Evolutionary conservation across 2,329 filamentous ascomycete species (phyloP).

Genomic region (Fusarium nisikadoi): DNA sequence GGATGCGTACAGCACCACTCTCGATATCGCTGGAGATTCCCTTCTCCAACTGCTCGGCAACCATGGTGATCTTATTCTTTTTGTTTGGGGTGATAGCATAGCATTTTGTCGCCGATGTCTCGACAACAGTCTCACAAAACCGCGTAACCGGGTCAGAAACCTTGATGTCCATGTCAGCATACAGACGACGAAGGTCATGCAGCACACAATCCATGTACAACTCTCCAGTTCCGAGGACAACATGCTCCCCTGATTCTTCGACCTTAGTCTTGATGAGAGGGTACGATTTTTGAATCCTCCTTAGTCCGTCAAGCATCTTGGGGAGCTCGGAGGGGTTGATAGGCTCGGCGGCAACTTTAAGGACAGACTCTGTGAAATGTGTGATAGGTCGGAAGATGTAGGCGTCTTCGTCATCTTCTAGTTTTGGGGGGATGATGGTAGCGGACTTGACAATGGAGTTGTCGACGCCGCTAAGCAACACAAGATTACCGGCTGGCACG

Average conservation of each 20-base stretch:
- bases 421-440: conserved; percentile 82
- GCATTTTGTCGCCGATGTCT: conserved; percentile 97
- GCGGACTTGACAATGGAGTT: conserved; percentile 99
- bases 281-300: conserved; percentile 98
- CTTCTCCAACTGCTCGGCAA: conserved; percentile 93
- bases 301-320: conserved; percentile 97
- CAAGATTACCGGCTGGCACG: conserved; percentile 92
- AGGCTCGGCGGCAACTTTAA: conserved; percentile 97
- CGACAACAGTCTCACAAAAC: conserved; percentile 97
- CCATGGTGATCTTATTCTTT: conserved; percentile 99
- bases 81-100: conserved; percentile 98
- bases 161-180: conserved; percentile 99
- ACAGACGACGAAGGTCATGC: conserved; percentile 91
- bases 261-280: conserved; percentile 96
- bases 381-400: conserved; percentile 94
- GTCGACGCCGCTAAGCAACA: conserved; percentile 90
- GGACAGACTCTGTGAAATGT: conserved; percentile 96
- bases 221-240: conserved; percentile 94
- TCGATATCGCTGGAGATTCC: conserved; percentile 97
- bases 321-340: conserved; percentile 98
- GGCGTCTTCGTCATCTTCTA: conserved; percentile 89
- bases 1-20: conserved; percentile 87
- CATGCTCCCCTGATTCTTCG: conserved; percentile 96
- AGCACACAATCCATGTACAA: conserved; percentile 99
- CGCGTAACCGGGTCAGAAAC: conserved; percentile 97